Base-by-base conservation (phyloP, 176 grass and related monocot genomes). In the Pharus latifolius region DNA sequence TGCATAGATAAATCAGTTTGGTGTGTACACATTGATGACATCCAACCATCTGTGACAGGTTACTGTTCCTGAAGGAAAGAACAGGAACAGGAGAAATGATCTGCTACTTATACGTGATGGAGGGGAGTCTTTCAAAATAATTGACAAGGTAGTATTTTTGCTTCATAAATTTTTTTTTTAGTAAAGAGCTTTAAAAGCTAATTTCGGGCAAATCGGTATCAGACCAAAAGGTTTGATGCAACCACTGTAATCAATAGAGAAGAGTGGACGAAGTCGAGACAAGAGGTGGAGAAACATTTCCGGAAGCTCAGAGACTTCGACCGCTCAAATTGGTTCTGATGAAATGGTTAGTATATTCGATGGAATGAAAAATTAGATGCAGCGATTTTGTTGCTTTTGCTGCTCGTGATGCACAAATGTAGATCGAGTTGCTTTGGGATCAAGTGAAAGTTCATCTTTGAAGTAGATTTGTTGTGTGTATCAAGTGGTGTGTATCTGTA, bases 261-360 rank as follows among this genome's bases (percentile, higher is more conserved):
- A 22, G 81, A 90, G 72, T 90, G 89, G 89, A 32, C 53, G 1
- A 87, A 82, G 47, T 83, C 86, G 1, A 92, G 89, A 66, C 59
- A 72, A 49, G 83, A 87, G 26, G 83, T 87, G 56, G 93, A 97
- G 78, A 97, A 87, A 49, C 87, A 97, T 76, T 83, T 97, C 34
- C 67, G 78, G 60, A 97, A 92, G 74, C 82, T 92, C 3, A 57
- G 75, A 32, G 84, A 97, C 70, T 92, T 97, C 11, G 73, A 80
- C 46, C 42, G 86, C 64, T 90, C 93, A 7, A 97, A 92, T 80
- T 97, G 93, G 93, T 97, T 92, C 55, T 87, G 70, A 76, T 73
- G 14, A 72, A 55, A 56, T 17, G 33, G 57, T 7, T 11, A 76
- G 30, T 27, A 32, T 17, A 7, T 73, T 16, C n/a, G 14, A 49